Conservation (phyloP, 2,329 filamentous ascomycete genomes). For the Akanthomyces dipterigenus region DNA sequence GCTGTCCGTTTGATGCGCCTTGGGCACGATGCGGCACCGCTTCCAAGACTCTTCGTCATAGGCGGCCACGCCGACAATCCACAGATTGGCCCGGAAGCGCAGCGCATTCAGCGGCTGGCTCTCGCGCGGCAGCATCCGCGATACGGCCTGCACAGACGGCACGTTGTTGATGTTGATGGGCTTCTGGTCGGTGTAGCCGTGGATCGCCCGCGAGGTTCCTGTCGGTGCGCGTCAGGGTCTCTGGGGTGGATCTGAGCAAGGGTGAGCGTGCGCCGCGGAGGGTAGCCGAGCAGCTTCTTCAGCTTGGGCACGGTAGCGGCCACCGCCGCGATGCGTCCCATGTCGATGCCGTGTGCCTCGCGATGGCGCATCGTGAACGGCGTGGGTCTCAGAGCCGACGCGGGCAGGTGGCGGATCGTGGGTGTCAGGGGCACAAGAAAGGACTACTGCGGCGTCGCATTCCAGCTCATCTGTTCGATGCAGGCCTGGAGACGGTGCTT, state of each 20-base stretch:
- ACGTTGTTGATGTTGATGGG: conserved; percentile 17
- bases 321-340: conserved; percentile 13
- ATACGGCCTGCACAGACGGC: conserved; percentile 17
- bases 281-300: conserved; percentile 14
- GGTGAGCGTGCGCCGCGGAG: conserved; percentile 7
- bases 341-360: conserved; percentile 14
- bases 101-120: conserved; percentile 16
- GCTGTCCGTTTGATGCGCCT: neutral
- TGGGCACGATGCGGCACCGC: conserved; percentile 13
- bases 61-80: conserved; percentile 14
- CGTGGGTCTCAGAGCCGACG: neutral
- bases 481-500: neutral
- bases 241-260: conserved; percentile 15
- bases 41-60: conserved; percentile 17
- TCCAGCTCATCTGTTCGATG: neutral
- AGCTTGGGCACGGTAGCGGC: conserved; percentile 14
- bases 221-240: conserved; percentile 14
- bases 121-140: conserved; percentile 12
- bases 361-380: conserved; percentile 16
- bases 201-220: conserved; percentile 16
- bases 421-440: conserved; percentile 4
- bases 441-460: neutral
- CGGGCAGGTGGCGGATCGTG: neutral
- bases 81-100: conserved; percentile 17
- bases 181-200: conserved; percentile 18